Base-by-base conservation (phyloP, 1,139 yeast species). In the Suhomyces wounanorum region DNA sequence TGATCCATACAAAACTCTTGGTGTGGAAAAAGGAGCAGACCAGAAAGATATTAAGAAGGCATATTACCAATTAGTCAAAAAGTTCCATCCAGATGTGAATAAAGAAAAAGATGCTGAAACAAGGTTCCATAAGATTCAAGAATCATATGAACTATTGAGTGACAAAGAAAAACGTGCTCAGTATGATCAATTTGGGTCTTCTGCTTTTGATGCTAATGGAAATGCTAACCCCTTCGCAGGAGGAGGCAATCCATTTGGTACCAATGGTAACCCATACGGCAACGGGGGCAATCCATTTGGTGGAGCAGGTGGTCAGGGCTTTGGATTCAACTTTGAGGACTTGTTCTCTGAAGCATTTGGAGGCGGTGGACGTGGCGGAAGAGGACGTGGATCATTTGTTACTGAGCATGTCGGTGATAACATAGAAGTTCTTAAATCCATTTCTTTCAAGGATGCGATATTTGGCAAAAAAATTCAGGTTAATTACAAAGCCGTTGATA, bases 71-170 rank as follows among this genome's bases (percentile, higher is more conserved):
- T 75, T 94, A 56, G 99, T 97, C 21, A 95, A 95, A 68, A 84
- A 94, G 68, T 89, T 77, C 69, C 99, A 94, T 69, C 99, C 99
- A 1, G 99, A 94, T 73, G 89, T 94, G 48, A 94, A 94, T 70
- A 94, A 94, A 69, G 97, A 89, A 58, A 81, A 83, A 38, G 95
- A 82, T 30, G 96, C 98, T 0, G 96, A 92, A 60, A 83, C 84
- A 63, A 84, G 83, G 67, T 94, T 94, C 71, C 98, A 94, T 65
- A 91, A 89, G 63, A 82, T 94, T 59, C 98, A 94, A 67, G 95
- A 89, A 57, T 95, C 97, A 7, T 94, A 95, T 64, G 99, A 94
- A 69, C 82, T 94, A 45, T 76, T 95, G 64, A 85, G 91, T 47
- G 96, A 94, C 67, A 89, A 92, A 53, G 83, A 83, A 33, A 94